A percentile compares a stretch with the other conserved stretches of the same genome.
phyloP scores from a whole-genome alignment of 2,329 filamentous ascomycete genomes.

The Daldinia sp. region DNA sequence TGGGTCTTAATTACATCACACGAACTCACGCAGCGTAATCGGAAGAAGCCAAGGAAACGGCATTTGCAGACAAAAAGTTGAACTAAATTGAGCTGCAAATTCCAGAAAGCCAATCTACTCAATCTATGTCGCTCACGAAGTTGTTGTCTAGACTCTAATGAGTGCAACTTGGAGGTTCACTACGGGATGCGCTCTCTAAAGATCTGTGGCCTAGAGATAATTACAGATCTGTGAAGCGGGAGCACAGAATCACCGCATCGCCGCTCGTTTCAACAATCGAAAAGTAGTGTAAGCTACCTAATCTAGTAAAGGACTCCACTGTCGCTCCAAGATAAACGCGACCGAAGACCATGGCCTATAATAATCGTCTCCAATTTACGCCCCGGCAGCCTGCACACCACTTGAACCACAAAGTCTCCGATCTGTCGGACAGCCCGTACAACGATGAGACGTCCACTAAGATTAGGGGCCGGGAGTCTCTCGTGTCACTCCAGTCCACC shows the following conservation, averaged over 20 bases:
- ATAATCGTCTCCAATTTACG: conserved; percentile 39
- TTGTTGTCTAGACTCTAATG: not conserved
- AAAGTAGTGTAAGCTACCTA: conserved; percentile 29
- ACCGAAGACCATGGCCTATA: conserved; percentile 46
- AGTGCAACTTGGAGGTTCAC: not conserved
- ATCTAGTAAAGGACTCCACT: not conserved
- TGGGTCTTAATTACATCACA: not conserved
- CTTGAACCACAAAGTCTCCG: conserved; percentile 50
- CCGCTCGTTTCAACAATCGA: conserved; percentile 40
- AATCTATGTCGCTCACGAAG: not conserved
- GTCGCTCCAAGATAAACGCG: conserved; percentile 38
- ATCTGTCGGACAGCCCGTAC: conserved; percentile 48
- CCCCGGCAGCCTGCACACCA: conserved; percentile 36
- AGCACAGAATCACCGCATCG: conserved; percentile 18
- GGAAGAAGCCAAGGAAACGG: not conserved
- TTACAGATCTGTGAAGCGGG: conserved; percentile 11
- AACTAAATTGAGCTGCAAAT: not conserved
- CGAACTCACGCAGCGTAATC: not conserved
- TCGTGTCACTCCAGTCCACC: conserved; percentile 50
- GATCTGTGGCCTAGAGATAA: conserved; percentile 13
- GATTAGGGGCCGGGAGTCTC: conserved; percentile 49
- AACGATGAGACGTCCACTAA: conserved; percentile 34
- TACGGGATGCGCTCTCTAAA: conserved; percentile 6
- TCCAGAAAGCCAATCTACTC: not conserved
- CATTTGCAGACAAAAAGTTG: not conserved